A percentile compares a stretch with the other conserved stretches of the same genome.
Evolutionary conservation across 1,284 basidiomycete species (phyloP).

Genomic region (Cronartium quercuum): DNA sequence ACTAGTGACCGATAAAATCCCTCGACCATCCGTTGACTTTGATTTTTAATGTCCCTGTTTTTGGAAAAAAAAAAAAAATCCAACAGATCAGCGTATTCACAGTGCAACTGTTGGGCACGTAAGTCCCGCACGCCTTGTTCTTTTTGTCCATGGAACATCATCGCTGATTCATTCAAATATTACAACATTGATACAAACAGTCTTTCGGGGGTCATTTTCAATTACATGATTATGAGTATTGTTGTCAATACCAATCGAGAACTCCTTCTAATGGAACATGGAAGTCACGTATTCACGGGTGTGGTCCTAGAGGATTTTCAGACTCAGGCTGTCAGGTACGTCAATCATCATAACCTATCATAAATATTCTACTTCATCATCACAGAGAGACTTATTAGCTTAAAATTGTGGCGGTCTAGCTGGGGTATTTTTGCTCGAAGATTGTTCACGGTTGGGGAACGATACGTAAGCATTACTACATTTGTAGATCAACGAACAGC

Average conservation of each 20-base stretch:
- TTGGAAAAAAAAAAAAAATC: not conserved
- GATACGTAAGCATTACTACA: constrained; percentile 14
- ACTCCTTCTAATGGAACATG: constrained; percentile 11
- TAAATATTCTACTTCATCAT: no score
- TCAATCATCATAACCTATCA: no score
- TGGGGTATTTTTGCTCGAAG: constrained; percentile 35
- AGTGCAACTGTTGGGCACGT: constrained; percentile 26
- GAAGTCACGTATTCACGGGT: constrained; percentile 32
- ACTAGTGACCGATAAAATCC: no score
- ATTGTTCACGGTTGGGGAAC: constrained; percentile 23
- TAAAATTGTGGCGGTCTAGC: not conserved
- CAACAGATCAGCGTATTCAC: constrained; percentile 24
- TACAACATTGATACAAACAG: not conserved
- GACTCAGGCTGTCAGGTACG: constrained; percentile 29
- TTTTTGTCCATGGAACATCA: not conserved
- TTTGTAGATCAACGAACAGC: not conserved
- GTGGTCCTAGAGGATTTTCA: constrained; percentile 35
- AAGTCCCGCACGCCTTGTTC: not conserved
- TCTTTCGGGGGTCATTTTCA: constrained; percentile 27
- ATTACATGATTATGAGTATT: constrained; percentile 35
- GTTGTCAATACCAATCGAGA: constrained; percentile 36
- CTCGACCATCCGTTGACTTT: no score
- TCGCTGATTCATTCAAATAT: not conserved
- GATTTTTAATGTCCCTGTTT: no score
- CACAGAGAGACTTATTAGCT: no score